Conservation (phyloP, 345 rosid species). For the Boechera retrofracta region DNA sequence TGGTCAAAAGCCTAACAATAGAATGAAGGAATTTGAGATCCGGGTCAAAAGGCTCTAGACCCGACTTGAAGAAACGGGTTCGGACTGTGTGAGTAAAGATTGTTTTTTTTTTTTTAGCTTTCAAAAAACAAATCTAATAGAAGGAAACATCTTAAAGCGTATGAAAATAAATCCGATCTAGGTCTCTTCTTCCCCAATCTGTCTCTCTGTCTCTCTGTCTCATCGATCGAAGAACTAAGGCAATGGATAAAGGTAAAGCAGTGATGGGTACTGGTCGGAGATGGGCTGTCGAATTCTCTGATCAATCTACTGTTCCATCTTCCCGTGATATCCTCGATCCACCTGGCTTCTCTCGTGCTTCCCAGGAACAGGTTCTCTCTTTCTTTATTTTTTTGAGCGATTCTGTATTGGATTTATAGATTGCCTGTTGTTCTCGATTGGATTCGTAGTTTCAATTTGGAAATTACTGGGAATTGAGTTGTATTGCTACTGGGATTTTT, state of each 20-base stretch:
- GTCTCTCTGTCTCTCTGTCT: not conserved
- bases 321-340: conserved; percentile 95
- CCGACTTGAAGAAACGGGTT: conserved; percentile 27
- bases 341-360: conserved; percentile 87
- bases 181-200: conserved; percentile 27
- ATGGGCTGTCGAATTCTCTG: conserved; percentile 98
- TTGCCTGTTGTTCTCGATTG: not conserved
- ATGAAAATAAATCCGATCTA: conserved; percentile 40
- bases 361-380: conserved; percentile 69
- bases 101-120: not conserved
- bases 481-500: conserved; percentile 6
- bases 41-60: conserved; percentile 12
- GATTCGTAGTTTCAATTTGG: not conserved
- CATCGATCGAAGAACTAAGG: not conserved
- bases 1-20: conserved; percentile 4
- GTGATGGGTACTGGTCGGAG: conserved; percentile 94
- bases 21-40: not conserved
- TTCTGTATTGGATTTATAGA: not conserved
- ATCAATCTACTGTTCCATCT: conserved; percentile 74
- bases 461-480: not conserved
- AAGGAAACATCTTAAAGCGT: conserved; percentile 7
- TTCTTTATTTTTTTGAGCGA: no score
- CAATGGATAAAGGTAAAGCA: conserved; percentile 97
- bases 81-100: conserved; percentile 18
- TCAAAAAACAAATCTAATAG: not conserved